These are phyloP conservation scores for Fusarium sp. DNA, from an alignment of 2,329 filamentous ascomycete species.

Conservation along the genomic window DNA sequence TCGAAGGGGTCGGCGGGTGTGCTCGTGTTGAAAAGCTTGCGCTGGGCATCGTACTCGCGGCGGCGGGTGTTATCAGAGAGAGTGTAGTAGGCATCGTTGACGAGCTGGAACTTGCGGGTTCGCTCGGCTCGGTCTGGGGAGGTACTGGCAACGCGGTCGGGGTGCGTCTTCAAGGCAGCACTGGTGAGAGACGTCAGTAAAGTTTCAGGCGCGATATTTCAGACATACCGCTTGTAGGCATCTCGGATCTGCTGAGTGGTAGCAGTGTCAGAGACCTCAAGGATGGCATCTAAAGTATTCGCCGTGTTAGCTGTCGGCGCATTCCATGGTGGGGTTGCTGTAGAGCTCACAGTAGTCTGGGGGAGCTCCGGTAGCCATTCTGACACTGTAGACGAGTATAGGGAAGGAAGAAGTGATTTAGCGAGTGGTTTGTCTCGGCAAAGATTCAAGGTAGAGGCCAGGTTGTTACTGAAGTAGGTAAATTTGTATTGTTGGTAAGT, in stretches of 20 bases:
- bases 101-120: conserved; percentile 89
- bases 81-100: conserved; percentile 94
- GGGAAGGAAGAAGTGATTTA: conserved; percentile 12
- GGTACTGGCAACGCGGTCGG: conserved; percentile 86
- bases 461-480: conserved; percentile 17
- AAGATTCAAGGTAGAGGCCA: conserved; percentile 16
- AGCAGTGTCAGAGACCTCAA: conserved; percentile 80
- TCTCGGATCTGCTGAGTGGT: conserved; percentile 87
- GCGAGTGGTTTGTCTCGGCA: conserved; percentile 9
- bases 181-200: conserved; percentile 57
- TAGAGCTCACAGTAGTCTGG: conserved; percentile 68
- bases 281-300: conserved; percentile 71
- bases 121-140: conserved; percentile 85
- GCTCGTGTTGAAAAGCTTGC: conserved; percentile 48
- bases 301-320: conserved; percentile 27
- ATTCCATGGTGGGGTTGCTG: conserved; percentile 25
- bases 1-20: conserved; percentile 58
- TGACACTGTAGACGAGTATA: conserved; percentile 22
- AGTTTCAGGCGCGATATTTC: neutral
- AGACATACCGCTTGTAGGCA: conserved; percentile 86
- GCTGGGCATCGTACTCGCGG: conserved; percentile 84
- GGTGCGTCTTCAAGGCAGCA: conserved; percentile 91
- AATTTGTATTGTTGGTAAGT: conserved; percentile 8
- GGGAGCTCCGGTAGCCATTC: conserved; percentile 56
- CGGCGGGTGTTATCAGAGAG: conserved; percentile 83